A percentile compares a stretch with the other conserved stretches of the same genome.
Conservation (phyloP, 176 grass and related monocot species). For the Carex littledalei region DNA sequence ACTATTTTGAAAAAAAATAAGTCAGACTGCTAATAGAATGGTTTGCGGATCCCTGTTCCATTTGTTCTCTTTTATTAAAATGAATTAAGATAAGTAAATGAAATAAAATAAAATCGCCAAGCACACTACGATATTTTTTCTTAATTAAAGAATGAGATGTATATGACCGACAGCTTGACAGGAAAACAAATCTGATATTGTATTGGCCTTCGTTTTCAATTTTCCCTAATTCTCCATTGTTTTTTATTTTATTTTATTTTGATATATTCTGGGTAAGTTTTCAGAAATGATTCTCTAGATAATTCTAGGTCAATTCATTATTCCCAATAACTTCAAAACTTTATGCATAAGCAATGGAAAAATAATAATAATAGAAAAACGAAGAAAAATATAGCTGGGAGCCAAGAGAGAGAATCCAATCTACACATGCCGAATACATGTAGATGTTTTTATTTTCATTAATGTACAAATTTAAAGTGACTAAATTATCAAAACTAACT, state of each 20-base stretch:
- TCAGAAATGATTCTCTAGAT: not conserved
- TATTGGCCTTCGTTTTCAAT: conserved; percentile 4
- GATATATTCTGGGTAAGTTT: not conserved
- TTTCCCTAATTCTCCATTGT: not conserved
- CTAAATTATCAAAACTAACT: too few relatives aligned
- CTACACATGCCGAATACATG: too few relatives aligned
- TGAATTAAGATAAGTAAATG: not conserved
- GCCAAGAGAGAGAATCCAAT: not conserved
- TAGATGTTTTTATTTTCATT: too few relatives aligned
- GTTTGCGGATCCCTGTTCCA: not conserved
- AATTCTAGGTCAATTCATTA: not conserved
- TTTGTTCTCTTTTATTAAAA: not conserved
- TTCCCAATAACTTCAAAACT: not conserved
- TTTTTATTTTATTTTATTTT: not conserved
- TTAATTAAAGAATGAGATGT: not conserved
- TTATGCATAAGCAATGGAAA: not conserved
- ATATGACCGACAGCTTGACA: not conserved
- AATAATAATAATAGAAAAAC: not conserved
- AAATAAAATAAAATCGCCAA: not conserved
- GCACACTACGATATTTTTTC: not conserved
- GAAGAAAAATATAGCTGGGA: not conserved
- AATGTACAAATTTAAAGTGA: too few relatives aligned
- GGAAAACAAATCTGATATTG: not conserved
- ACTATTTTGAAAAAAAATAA: not conserved
- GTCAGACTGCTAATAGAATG: not conserved